Evolutionary conservation across 169 alveolate genomes (phyloP), one percentile per base, ranked within the genome.

Genomic region (Besnoitia besnoiti): DNA sequence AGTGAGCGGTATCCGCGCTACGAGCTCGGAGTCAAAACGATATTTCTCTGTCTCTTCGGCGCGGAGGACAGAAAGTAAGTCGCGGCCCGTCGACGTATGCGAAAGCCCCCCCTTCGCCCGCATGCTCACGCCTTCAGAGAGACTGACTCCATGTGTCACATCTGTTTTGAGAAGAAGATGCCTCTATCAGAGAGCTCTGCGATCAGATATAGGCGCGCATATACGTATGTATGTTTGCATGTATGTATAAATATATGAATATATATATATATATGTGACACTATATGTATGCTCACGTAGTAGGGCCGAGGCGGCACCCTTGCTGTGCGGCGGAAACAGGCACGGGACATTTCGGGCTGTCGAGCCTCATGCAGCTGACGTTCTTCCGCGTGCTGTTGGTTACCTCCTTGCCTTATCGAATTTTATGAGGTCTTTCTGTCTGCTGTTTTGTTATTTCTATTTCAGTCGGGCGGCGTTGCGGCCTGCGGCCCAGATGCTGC

Each of bases 51-150:
- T 61, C 91, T 85, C 39, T 85, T 85, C 91, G 67, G 39, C 3
- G 91, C 91, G 16, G 91, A 85, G 44, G 91, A 85, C 62, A 51
- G 62, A 49, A 85, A 85, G 91, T 85, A 4, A 82, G 89, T 4
- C 7, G 0, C 55, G 16, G 40, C 12, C 30, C 50, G 8, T 35
- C 77, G 44, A 76, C 76, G 44, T 73, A 73, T 84, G 39, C 46
- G 24, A 76, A 0, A 0, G 39, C 49, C n/a, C 47, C 49, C 35
- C 42, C 46, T 84, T 30, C 90, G 3, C 47, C 49, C 49, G 76
- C 90, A 24, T 40, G 89, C 89, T n/a, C n/a, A n/a, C n/a, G n/a
- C n/a, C n/a, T n/a, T n/a, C n/a, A n/a, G n/a, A n/a, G n/a, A n/a
- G n/a, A n/a, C n/a, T n/a, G n/a, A n/a, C n/a, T n/a, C n/a, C n/a